A percentile compares a stretch with the other conserved stretches of the same genome.
Evolutionary conservation across 768 basidiomycete genomes (phyloP).

Genomic region (Mycena rebaudengoi): DNA sequence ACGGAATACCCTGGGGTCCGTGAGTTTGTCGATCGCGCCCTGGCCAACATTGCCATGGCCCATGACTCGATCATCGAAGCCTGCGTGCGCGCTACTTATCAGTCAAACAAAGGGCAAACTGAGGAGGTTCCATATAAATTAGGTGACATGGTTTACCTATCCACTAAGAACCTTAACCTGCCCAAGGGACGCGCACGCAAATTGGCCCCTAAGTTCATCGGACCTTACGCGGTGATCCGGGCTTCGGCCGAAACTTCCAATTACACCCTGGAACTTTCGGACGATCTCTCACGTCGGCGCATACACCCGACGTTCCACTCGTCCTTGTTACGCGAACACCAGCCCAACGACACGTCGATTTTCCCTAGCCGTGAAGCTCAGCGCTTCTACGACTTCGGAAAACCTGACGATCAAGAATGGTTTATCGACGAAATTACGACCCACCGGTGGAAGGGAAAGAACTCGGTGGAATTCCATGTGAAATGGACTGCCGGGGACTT

Average conservation of each 20-base stretch:
- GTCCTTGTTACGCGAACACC: not conserved
- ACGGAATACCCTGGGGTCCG: too few relatives aligned
- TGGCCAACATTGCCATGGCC: too few relatives aligned
- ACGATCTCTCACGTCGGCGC: not conserved
- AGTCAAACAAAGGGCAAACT: too few relatives aligned
- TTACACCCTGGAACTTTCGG: not conserved
- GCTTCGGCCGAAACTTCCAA: not conserved
- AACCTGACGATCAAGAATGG: not conserved
- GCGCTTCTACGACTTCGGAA: not conserved
- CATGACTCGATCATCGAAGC: too few relatives aligned
- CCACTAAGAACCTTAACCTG: too few relatives aligned
- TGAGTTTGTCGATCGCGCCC: too few relatives aligned
- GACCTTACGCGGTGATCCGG: not conserved
- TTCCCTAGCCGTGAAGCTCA: not conserved
- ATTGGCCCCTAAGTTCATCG: not conserved
- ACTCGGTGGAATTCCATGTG: constrained; percentile 36
- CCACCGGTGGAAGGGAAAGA: not conserved
- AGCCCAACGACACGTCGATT: not conserved
- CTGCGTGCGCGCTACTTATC: too few relatives aligned
- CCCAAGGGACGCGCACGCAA: not conserved
- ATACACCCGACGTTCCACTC: not conserved
- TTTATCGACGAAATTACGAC: constrained; percentile 30
- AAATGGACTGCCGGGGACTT: constrained; percentile 42
- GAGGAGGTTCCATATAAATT: too few relatives aligned
- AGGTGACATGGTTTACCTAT: too few relatives aligned